Evolutionary conservation across 1,139 yeast species (phyloP).

Genomic region (Nakaseomyces nivariensis): DNA sequence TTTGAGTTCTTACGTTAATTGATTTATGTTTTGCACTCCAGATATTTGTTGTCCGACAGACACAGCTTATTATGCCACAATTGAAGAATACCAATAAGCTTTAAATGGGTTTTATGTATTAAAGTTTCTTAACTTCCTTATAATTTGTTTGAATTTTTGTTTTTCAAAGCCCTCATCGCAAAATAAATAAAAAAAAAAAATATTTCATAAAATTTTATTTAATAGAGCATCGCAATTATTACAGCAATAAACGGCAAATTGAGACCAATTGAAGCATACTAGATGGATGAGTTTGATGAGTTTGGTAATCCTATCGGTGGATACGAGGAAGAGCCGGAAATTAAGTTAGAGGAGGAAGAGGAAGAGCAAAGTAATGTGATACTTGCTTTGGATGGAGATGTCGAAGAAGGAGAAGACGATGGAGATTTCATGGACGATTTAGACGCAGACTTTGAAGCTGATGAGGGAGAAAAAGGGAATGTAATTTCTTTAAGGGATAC

Average conservation of each 20-base stretch:
- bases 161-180: constrained; percentile 1
- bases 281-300: constrained; percentile 41
- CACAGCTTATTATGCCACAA: too few species aligned
- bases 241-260: too few species aligned
- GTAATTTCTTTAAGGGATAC: constrained; percentile 18
- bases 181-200: neutral
- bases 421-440: constrained; percentile 5
- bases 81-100: too few species aligned
- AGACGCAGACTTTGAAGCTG: constrained; percentile 10
- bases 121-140: too few species aligned
- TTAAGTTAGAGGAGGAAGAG: constrained; percentile 26
- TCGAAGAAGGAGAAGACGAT: constrained; percentile 3
- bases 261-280: too few species aligned
- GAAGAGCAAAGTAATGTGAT: neutral
- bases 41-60: too few species aligned
- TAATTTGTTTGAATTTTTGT: too few species aligned
- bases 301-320: constrained; percentile 41
- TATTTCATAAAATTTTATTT: neutral
- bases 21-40: too few species aligned
- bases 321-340: constrained; percentile 34
- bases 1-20: too few species aligned
- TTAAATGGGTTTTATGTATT: too few species aligned
- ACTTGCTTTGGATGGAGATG: neutral
- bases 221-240: neutral
- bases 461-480: constrained; percentile 9